Evolutionary conservation across 2,329 filamentous ascomycete species (phyloP).

Genomic region (Chalaropsis thielavioides): DNA sequence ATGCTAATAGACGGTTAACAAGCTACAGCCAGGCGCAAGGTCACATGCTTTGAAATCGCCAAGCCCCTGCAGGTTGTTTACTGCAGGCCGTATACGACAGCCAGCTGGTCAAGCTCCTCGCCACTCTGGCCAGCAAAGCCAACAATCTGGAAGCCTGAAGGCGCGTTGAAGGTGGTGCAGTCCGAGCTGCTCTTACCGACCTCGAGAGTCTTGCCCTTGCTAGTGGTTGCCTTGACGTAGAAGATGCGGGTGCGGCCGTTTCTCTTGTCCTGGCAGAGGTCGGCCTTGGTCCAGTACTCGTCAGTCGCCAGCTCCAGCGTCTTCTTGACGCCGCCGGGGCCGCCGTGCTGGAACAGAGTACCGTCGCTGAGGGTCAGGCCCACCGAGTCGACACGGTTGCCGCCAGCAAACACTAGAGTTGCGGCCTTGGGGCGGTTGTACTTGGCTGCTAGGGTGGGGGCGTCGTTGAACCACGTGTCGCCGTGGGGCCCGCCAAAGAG

Average conservation of each 20-base stretch:
- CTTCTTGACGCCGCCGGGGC: constrained; percentile 32
- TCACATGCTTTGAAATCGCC: background rate
- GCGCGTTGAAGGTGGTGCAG: constrained; percentile 34
- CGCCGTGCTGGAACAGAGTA: constrained; percentile 37
- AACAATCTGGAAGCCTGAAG: constrained; percentile 37
- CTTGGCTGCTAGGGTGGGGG: constrained; percentile 27
- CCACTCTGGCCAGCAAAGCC: constrained; percentile 38
- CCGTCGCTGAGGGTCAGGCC: constrained; percentile 35
- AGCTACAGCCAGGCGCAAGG: too few relatives aligned
- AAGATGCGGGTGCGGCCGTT: constrained; percentile 37
- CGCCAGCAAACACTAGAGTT: constrained; percentile 33
- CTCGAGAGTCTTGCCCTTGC: constrained; percentile 31
- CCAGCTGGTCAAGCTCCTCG: constrained; percentile 42
- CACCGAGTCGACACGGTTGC: constrained; percentile 36
- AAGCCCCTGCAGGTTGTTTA: constrained; percentile 19
- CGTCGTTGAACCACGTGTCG: constrained; percentile 39
- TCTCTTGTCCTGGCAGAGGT: constrained; percentile 37
- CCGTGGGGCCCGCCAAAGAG: constrained; percentile 37
- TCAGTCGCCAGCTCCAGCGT: constrained; percentile 31
- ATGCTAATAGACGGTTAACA: background rate
- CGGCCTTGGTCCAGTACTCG: constrained; percentile 36
- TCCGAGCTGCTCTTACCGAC: constrained; percentile 33
- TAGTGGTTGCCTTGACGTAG: constrained; percentile 40
- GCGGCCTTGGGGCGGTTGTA: constrained; percentile 25
- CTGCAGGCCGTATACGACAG: constrained; percentile 32